phyloP scores from a whole-genome alignment of 257 asterid species.

The Jasminum sambac region DNA sequence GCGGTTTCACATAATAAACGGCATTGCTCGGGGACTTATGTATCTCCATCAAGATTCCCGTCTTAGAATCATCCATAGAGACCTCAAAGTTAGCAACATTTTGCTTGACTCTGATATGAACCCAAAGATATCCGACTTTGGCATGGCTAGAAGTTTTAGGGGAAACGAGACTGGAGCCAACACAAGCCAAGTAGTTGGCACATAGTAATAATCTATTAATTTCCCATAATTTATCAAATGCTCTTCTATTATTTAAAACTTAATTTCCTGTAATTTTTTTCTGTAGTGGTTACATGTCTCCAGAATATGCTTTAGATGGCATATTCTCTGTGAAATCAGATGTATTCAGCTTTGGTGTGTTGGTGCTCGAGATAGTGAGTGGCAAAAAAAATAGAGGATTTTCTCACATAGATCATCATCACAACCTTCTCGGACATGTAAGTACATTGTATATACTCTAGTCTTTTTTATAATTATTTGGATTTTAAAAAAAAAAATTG shows the following conservation, averaged over 20 bases:
- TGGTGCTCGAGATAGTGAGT: constrained; percentile 25
- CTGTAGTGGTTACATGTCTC: constrained; percentile 27
- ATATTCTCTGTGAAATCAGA: constrained; percentile 35
- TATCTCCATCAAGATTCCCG: constrained; percentile 57
- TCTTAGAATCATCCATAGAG: constrained; percentile 44
- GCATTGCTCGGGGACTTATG: constrained; percentile 39
- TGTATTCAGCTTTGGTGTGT: constrained; percentile 31
- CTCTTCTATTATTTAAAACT: no score
- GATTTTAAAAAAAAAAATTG: no score
- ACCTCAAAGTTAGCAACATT: constrained; percentile 43
- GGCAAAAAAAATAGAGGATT: constrained; percentile 28
- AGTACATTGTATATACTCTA: background rate
- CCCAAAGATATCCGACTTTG: constrained; percentile 65
- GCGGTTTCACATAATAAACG: constrained; percentile 40
- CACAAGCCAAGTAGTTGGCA: constrained; percentile 22
- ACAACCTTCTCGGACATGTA: constrained; percentile 20
- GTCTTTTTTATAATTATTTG: background rate
- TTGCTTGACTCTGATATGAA: constrained; percentile 25
- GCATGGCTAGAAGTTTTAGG: constrained; percentile 44
- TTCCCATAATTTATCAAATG: background rate
- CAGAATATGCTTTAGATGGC: constrained; percentile 29
- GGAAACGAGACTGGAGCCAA: constrained; percentile 43
- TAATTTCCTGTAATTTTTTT: background rate
- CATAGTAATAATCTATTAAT: constrained; percentile 21
- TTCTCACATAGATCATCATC: constrained; percentile 9